Conservation (phyloP, 331 rosid genomes). For the Erythrophleum ivorense region DNA sequence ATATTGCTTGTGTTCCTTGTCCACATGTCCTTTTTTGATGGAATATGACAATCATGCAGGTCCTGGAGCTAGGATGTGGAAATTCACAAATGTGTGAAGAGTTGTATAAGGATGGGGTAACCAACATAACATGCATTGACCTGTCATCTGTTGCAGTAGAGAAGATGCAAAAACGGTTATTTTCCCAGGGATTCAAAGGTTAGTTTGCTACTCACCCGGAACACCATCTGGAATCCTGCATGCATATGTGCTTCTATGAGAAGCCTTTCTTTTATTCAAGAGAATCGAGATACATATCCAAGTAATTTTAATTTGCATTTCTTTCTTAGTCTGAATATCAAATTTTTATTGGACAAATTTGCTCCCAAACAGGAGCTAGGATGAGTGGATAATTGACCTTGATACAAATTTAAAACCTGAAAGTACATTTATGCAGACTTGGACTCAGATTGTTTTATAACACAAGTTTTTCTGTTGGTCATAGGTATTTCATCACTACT, state of each 20-base stretch:
- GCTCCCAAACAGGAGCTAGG: background rate
- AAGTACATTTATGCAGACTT: background rate
- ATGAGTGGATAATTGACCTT: slow-evolving; percentile 1
- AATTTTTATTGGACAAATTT: background rate
- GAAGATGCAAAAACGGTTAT: slow-evolving; percentile 71
- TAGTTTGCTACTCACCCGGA: slow-evolving; percentile 18
- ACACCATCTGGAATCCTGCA: background rate
- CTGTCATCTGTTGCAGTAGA: slow-evolving; percentile 79
- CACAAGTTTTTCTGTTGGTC: background rate
- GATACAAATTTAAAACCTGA: background rate
- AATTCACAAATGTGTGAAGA: slow-evolving; percentile 84
- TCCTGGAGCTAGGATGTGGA: slow-evolving; percentile 94
- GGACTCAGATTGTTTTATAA: background rate
- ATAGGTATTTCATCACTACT: background rate
- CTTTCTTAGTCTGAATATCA: background rate
- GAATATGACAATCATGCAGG: slow-evolving; percentile 47
- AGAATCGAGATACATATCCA: background rate
- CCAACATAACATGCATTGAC: slow-evolving; percentile 83
- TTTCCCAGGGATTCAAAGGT: slow-evolving; percentile 71
- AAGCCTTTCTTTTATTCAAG: background rate
- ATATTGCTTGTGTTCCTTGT: background rate
- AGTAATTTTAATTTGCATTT: background rate
- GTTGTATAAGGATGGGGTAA: slow-evolving; percentile 73
- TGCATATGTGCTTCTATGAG: slow-evolving; percentile 24
- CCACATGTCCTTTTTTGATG: slow-evolving; percentile 32